These are phyloP conservation scores for Closterium sp. DNA, from an alignment of 139 green algal genomes.

Conservation along the genomic window DNA sequence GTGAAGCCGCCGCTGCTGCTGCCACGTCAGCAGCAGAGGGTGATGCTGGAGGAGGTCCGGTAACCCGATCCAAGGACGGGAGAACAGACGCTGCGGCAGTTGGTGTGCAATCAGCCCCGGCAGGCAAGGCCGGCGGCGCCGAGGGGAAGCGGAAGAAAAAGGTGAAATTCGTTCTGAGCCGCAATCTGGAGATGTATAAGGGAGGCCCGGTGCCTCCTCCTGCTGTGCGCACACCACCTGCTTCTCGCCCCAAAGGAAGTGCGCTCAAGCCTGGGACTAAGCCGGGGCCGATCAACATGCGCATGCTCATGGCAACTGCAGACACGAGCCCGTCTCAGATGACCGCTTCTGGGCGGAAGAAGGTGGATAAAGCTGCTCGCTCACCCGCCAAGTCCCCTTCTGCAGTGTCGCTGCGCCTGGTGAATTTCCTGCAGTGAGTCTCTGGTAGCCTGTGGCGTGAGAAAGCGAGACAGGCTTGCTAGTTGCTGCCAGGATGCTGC, in stretches of 20 bases:
- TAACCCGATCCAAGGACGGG: background rate
- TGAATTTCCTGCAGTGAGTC: background rate
- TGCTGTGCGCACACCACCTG: slow-evolving; percentile 73
- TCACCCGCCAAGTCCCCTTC: background rate
- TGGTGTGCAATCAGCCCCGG: background rate
- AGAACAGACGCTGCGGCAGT: background rate
- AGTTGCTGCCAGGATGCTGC: too few relatives aligned
- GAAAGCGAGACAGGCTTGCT: too few relatives aligned
- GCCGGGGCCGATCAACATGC: slow-evolving; percentile 22
- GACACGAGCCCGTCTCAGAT: background rate
- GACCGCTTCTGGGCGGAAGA: background rate
- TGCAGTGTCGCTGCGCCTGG: background rate
- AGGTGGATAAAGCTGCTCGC: background rate
- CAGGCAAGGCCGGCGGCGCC: background rate
- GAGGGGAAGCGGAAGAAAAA: slow-evolving; percentile 1
- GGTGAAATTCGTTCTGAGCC: slow-evolving; percentile 72
- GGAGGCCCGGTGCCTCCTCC: slow-evolving; percentile 64
- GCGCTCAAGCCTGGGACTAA: slow-evolving; percentile 26
- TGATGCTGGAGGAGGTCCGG: background rate
- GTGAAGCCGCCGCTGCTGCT: background rate
- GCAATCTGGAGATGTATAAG: slow-evolving; percentile 74
- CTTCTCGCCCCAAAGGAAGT: slow-evolving; percentile 63
- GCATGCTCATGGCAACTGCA: background rate
- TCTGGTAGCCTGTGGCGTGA: too few relatives aligned
- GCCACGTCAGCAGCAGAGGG: background rate